Evolutionary conservation across 2,329 filamentous ascomycete genomes (phyloP), one percentile per base, ranked within the genome.

Genomic region (Bipolaris oryzae): DNA sequence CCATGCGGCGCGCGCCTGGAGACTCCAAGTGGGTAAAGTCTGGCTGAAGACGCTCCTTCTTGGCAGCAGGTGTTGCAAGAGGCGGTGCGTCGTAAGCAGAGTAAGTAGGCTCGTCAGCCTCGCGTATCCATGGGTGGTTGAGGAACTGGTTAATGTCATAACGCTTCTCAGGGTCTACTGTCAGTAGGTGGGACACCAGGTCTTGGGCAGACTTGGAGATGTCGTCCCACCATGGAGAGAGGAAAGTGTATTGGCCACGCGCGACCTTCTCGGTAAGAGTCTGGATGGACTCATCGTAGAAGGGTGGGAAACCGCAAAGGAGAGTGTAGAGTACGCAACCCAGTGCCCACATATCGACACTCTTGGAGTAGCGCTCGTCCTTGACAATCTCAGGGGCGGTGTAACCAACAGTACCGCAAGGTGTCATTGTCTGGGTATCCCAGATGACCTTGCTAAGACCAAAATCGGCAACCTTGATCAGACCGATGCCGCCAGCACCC

Each of bases 191-290:
- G 4, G 90, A 91, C 55, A 99, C 94, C 9, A 99, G 82, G 69
- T 99, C 94, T 76, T 98, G 92, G 0, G 95, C 95, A 3, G 91
- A 89, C 75, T 95, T 92, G 58, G 94, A 97, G 60, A 99, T 98
- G 56, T 97, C 93, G 67, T 99, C 95, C 95, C 95, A 99, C 95
- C 95, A 99, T 0, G 95, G 95, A 2, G 94, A 98, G 41, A 99
- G 80, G 81, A 99, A 99, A 0, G 95, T 98, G 76, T 95, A 99
- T 79, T 98, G 92, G 46, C 95, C 95, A 70, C 91, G 89, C 28
- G 95, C 95, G 16, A 99, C 95, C 82, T 99, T 99, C 74, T 99
- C 94, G 1, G 95, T 98, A 58, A 99, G 85, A 0, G 96, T 89
- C 72, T 96, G 92, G 66, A 99, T 98, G 71, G 92, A 96, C 79